phyloP scores from a whole-genome alignment of 331 rosid species.

The Erythrophleum ivorense region DNA sequence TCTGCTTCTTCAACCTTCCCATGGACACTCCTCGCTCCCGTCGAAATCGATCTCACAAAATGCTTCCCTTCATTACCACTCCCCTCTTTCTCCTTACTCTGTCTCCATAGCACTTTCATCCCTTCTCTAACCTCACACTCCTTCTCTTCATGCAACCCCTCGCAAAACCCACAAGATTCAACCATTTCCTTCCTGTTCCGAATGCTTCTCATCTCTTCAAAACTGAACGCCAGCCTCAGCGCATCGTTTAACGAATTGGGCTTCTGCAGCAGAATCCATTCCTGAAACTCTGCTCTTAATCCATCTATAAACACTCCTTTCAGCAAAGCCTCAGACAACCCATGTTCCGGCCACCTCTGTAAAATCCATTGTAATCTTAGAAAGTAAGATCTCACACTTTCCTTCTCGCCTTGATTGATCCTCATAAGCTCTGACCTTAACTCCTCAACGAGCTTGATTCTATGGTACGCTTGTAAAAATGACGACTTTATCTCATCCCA shows the following conservation, averaged over 20 bases:
- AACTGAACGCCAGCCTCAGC: constrained; percentile 59
- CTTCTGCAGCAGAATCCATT: constrained; percentile 58
- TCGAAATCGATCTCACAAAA: constrained; percentile 43
- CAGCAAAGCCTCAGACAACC: constrained; percentile 50
- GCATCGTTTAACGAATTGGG: constrained; percentile 62
- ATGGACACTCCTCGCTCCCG: constrained; percentile 31
- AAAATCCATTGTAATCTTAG: constrained; percentile 64
- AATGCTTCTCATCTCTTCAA: constrained; percentile 50
- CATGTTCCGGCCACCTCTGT: constrained; percentile 59
- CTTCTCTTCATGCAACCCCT: constrained; percentile 54
- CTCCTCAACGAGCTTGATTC: constrained; percentile 47
- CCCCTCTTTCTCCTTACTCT: constrained; percentile 34
- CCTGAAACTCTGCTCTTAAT: constrained; percentile 53
- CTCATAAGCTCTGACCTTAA: constrained; percentile 53
- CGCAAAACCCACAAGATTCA: constrained; percentile 60
- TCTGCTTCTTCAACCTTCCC: constrained; percentile 21
- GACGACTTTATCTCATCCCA: constrained; percentile 70
- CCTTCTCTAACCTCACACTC: constrained; percentile 54
- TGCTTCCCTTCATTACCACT: constrained; percentile 12
- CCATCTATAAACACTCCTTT: constrained; percentile 61
- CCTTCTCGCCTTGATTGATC: constrained; percentile 52
- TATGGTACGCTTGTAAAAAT: constrained; percentile 57
- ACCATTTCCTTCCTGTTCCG: constrained; percentile 30
- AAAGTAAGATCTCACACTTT: constrained; percentile 63
- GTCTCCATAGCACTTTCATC: constrained; percentile 52